Conservation (phyloP, 108 stramenopile genomes). For the Cyclotella atomus region DNA sequence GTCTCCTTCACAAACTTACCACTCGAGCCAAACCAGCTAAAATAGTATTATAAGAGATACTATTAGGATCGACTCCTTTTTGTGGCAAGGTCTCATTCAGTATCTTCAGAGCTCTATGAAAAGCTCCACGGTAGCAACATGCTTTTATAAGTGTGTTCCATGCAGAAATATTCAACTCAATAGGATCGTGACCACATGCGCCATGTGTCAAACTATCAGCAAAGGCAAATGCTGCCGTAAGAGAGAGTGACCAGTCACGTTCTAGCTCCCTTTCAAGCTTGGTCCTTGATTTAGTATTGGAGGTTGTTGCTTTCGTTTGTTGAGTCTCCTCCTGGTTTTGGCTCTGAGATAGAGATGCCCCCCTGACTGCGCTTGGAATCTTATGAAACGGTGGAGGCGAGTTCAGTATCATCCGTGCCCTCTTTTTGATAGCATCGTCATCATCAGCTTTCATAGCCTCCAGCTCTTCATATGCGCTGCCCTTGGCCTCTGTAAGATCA, state of each 20-base stretch:
- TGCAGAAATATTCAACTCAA: constrained; percentile 64
- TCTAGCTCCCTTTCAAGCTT: constrained; percentile 76
- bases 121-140: constrained; percentile 80
- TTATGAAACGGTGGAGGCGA: constrained; percentile 79
- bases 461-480: constrained; percentile 13
- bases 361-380: constrained; percentile 71
- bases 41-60: constrained; percentile 70
- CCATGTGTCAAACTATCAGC: constrained; percentile 85
- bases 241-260: constrained; percentile 69
- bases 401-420: constrained; percentile 61
- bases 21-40: constrained; percentile 73
- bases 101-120: constrained; percentile 84
- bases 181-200: constrained; percentile 86
- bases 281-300: constrained; percentile 45
- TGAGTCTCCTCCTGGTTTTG: constrained; percentile 4
- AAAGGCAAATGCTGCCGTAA: constrained; percentile 86
- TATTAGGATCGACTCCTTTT: constrained; percentile 70
- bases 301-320: constrained; percentile 6
- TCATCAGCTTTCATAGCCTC: constrained; percentile 17
- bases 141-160: constrained; percentile 81
- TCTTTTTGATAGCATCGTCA: constrained; percentile 36
- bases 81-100: constrained; percentile 73
- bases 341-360: constrained; percentile 55
- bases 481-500: background rate
- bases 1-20: constrained; percentile 19